Conservation (phyloP, 2,329 filamentous ascomycete genomes). For the Sporothrix variecibatus region DNA sequence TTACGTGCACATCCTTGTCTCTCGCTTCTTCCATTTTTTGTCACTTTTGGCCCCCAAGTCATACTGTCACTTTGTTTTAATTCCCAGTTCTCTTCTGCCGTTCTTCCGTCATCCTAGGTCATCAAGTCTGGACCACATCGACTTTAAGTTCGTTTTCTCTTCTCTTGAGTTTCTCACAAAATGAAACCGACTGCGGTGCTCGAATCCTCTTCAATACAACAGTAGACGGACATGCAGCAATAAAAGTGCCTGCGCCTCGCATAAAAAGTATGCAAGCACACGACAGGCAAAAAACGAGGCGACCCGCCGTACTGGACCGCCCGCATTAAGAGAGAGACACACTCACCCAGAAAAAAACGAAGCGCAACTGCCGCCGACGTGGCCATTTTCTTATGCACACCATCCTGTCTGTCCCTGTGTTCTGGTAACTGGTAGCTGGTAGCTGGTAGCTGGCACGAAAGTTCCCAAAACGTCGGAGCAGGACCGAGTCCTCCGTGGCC, state of each 20-base stretch:
- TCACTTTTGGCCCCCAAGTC: neutral
- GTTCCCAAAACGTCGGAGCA: neutral
- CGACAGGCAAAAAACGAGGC: neutral
- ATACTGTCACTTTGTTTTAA: neutral
- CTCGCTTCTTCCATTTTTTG: neutral
- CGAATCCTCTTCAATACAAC: neutral
- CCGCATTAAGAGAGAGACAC: neutral
- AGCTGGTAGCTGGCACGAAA: too few relatives aligned
- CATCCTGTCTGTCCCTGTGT: neutral
- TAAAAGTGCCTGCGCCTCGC: neutral
- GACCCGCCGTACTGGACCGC: conserved; percentile 19
- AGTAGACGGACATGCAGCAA: neutral
- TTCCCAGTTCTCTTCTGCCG: neutral
- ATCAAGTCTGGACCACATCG: neutral
- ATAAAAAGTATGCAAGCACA: neutral
- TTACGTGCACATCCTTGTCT: neutral
- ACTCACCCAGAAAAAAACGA: neutral
- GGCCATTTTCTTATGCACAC: neutral
- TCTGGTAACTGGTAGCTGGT: neutral
- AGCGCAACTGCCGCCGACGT: conserved; percentile 5
- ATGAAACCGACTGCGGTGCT: too few relatives aligned
- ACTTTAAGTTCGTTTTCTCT: neutral
- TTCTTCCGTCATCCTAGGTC: neutral
- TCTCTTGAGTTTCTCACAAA: too few relatives aligned
- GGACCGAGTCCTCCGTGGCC: neutral